A percentile compares a stretch with the other conserved stretches of the same genome.
Conservation (phyloP, 345 rosid genomes). For the Eucalyptus guilfoylei region DNA sequence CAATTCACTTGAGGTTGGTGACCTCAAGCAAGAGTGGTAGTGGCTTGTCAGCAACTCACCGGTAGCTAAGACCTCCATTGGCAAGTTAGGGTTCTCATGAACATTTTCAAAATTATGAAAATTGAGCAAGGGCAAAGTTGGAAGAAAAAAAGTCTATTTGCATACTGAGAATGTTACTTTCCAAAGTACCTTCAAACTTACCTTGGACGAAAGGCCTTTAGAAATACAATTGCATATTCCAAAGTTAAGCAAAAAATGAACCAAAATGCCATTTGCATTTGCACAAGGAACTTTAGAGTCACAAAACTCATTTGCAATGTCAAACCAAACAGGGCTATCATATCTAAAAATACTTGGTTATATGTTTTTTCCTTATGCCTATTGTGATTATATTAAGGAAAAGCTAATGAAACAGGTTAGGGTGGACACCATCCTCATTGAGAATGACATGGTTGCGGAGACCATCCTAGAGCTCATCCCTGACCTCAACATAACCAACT, state of each 20-base stretch:
- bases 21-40: no score
- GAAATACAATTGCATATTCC: neutral
- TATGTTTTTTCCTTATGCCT: neutral
- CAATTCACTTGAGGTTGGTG: no score
- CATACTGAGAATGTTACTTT: no score
- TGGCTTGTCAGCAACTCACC: no score
- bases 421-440: slow-evolving; percentile 64
- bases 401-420: slow-evolving; percentile 19
- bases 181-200: no score
- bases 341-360: neutral
- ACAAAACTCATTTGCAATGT: neutral
- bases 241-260: no score
- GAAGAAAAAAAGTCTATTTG: neutral
- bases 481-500: slow-evolving; percentile 56
- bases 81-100: neutral
- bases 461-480: slow-evolving; percentile 63
- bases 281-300: neutral
- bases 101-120: neutral
- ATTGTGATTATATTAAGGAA: neutral
- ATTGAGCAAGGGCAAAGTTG: neutral
- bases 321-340: neutral
- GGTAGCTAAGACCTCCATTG: neutral
- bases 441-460: slow-evolving; percentile 59
- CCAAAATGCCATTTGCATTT: no score
- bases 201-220: no score